Base-by-base conservation (phyloP, 257 asterid genomes). In the Phtheirospermum japonicum region DNA sequence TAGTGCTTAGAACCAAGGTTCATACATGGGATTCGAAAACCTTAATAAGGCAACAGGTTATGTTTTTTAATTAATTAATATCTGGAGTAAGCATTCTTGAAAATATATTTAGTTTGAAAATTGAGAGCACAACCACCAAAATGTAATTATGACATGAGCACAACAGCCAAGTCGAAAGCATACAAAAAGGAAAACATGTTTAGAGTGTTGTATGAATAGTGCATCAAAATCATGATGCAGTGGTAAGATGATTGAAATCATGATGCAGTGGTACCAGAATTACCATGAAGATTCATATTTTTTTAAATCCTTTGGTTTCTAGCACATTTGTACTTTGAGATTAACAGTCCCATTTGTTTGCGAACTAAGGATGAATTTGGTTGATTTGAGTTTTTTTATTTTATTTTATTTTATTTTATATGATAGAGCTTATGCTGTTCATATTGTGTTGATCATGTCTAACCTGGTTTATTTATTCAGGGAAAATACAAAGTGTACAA, bases 401-500 rank as follows among this genome's bases (percentile, higher is more conserved):
- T n/a, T n/a, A n/a, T n/a, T n/a, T n/a, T n/a, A n/a, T n/a, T 56
- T 52, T 50, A 11, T 31, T 43, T 26, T 2, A 4, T n/a, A 36
- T 65, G 31, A 50, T 50, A 30, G 32, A 61, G 9, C 36, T 63
- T 63, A 14, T 60, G 23, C 20, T 3, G 45, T 40, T 28, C 9
- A 36, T 34, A 69, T 17, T 49, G 28, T 45, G 12, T 40, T 42
- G 12, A 28, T 46, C 57, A 14, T 46, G 42, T 43, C 55, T 54
- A 32, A 59, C 13, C 28, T 33, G 39, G 60, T 70, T 28, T 57
- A 30, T 54, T 61, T 70, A n/a, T n/a, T 83, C 86, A 91, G 98
- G 95, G 89, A 58, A 88, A 88, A 59, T 91, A 91, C 77, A 91
- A 91, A 76, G 98, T 91, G 42, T 91, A 91, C 77, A 91, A 91